Base-by-base conservation (phyloP, 139 green algal species). In the Gonium pectorale region DNA sequence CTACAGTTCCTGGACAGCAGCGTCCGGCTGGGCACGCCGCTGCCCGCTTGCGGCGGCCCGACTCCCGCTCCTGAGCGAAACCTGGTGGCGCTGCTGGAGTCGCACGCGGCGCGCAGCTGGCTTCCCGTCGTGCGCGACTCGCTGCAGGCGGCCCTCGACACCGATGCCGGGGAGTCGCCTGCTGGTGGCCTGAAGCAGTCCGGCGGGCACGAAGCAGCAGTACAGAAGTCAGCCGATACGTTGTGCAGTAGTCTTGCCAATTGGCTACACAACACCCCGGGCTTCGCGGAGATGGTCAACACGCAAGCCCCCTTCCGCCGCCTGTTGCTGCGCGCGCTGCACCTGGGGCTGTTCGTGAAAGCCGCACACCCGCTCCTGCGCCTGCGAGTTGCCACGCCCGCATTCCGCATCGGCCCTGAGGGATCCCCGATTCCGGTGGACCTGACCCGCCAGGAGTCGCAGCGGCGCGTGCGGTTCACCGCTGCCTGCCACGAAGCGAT, bases 331-430 rank as follows among this genome's bases (percentile, higher is more conserved):
- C 44, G 70, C 37, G 70, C 70, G 46, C 70, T 79, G 31, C 49
- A 79, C 3, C 17, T 79, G 70, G 70, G 70, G 24, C 31, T 79
- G 17, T 60, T 79, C 26, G 70, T 79, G 11, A n/a, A 33, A 31
- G 70, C 70, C 13, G 46, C 70, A 46, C 70, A 79, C 70, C 70
- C 70, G 70, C 46, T 66, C 31, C 70, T 79, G 49, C 70, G 70
- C 4, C 46, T 79, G 1, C 64, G 49, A 31, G 70, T 79, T 3
- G 33, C 70, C 19, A 64, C 49, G 8, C 70, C 70, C 0, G 3
- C 5, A 1, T 13, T 64, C 11, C 26, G 43, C 26, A 1, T 43
- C 27, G n/a, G 0, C n/a, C 31, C 64, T 35, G 8, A 29, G 17
- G n/a, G 44, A 11, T 40, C 13, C 33, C 66, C 9, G 31, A 7